Conservation (phyloP, 257 asterid species). For the Hygrophila difformis region DNA sequence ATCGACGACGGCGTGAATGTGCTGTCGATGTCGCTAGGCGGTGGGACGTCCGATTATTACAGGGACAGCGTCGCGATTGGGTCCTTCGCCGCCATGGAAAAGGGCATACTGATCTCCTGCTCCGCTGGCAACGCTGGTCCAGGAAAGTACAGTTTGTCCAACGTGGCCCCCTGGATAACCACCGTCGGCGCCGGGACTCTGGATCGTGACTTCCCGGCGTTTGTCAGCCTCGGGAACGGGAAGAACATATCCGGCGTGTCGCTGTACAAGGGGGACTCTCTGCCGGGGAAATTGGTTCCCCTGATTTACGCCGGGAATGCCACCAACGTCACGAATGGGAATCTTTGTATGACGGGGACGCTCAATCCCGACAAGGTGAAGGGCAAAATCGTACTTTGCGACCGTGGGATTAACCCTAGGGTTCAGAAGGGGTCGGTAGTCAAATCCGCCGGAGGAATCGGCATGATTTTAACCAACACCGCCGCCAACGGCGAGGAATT, state of each 20-base stretch:
- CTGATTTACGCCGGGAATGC: conserved; percentile 65
- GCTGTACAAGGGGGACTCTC: conserved; percentile 28
- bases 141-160: conserved; percentile 37
- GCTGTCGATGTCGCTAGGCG: conserved; percentile 62
- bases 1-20: conserved; percentile 65
- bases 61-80: conserved; percentile 52
- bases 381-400: conserved; percentile 27
- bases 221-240: conserved; percentile 53
- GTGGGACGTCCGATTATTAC: conserved; percentile 44
- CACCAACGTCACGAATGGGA: conserved; percentile 27
- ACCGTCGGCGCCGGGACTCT: conserved; percentile 74
- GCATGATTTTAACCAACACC: conserved; percentile 26
- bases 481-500: conserved; percentile 28
- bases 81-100: conserved; percentile 64
- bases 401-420: conserved; percentile 25
- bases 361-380: conserved; percentile 14
- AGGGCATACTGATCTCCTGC: conserved; percentile 63
- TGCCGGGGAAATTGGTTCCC: conserved; percentile 45
- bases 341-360: conserved; percentile 11
- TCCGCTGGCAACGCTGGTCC: conserved; percentile 74
- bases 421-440: conserved; percentile 28
- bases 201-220: conserved; percentile 72
- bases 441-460: conserved; percentile 23
- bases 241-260: conserved; percentile 58
- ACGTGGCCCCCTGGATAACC: conserved; percentile 71